Base-by-base conservation (phyloP, 331 rosid genomes). In the Telfairia occidentalis region DNA sequence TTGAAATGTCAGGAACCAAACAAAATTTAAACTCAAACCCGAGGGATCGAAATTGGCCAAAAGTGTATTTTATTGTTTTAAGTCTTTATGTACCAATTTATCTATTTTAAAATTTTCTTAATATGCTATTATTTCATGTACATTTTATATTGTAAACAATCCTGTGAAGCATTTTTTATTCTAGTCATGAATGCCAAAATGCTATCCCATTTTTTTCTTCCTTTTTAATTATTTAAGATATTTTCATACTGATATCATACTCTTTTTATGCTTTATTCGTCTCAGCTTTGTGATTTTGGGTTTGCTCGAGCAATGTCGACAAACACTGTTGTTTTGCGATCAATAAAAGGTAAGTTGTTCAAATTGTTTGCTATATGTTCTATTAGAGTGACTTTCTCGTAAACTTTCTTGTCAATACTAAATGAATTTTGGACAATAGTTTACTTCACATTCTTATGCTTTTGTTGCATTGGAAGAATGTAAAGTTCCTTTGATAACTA, bases 251-350 rank as follows among this genome's bases (percentile, higher is more conserved):
- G 58, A 43, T 4, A 24, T 30, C 23, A 16, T 32, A 40, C 15
- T 46, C 78, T 71, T 86, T 9, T 74, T 48, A 76, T 60, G 45
- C 18, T 29, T 72, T 42, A 75, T 82, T 81, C 77, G 30, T 75
- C 46, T 42, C 86, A 95, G 98, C 98, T 91, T 73, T 95, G 98
- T 79, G 98, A 95, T 89, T 94, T 95, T 85, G 98, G 98, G 52
- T 95, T 95, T 87, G 98, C 98, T 54, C 97, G 98, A 28, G 98
- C 98, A 70, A 95, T 95, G 98, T 95, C 98, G 60, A 88, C 97
- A 54, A 95, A 95, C 59, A 95, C 97, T 66, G 96, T 95, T 84
- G 97, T 95, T 82, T 84, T 95, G 84, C 90, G 96, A 75, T 95
- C 98, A 78, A 95, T 95, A 40, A 95, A 95, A 90, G 98, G 98